Evolutionary conservation across 305 asterid species (phyloP), one percentile per base, ranked within the genome.

Genomic region (Striga hermonthica): DNA sequence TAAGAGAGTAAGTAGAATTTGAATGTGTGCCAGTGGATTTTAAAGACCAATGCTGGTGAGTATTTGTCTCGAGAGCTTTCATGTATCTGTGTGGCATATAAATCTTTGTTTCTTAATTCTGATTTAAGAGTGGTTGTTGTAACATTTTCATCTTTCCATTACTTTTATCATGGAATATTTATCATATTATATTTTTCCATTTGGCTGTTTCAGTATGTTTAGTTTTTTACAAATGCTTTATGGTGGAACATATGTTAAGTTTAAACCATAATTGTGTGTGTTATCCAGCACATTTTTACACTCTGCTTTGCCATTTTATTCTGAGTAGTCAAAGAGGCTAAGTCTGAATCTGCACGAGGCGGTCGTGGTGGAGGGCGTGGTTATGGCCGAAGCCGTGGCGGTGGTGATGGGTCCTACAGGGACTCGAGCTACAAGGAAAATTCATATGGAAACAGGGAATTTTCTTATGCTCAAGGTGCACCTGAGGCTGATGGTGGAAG

Each of bases 321-420:
- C 37, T 37, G 11, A 43, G 45, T 57, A 88, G 98, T 86, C 58
- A 75, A 85, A 72, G 98, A 91, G 59, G 86, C 80, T 31, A 91
- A 71, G 67, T 48, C 80, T 72, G 98, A 91, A 45, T 43, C 69
- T 76, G 67, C 76, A 3, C 87, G 86, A 66, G 96, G 95, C 45
- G 79, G 81, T 38, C 86, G 90, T 35, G 94, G 86, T 40, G 80
- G 83, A 62, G 95, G 97, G 0, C 85, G 95, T n/a, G 90, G 84
- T 13, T 81, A 45, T 64, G 83, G 83, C 9, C 91, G 88, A 47
- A 89, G 84, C 2, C 84, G 92, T 65, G 85, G 61, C 35, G 15
- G 72, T 50, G 74, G 83, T 4, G 79, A 73, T 9, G 92, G 86
- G 8, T 80, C 78, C 67, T 81, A 73, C 43, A 81, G 88, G 71